A percentile compares a stretch with the other conserved stretches of the same genome.
Conservation (phyloP, 2,329 filamentous ascomycete species). For the Fusarium abutilonis region DNA sequence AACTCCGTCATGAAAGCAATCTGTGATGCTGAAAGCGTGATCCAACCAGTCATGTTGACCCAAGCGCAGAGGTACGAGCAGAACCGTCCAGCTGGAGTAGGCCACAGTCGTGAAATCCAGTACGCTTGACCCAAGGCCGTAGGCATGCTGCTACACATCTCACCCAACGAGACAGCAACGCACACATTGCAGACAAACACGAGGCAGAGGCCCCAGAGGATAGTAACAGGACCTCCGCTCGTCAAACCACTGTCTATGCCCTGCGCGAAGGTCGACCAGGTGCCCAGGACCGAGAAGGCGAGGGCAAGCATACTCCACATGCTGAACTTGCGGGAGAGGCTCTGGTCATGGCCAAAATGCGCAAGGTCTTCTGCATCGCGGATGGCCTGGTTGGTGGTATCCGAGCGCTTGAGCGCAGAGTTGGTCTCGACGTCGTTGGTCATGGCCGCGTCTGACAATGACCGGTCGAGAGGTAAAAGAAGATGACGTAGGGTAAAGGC, state of each 20-base stretch:
- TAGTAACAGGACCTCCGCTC: conserved; percentile 64
- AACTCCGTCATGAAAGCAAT: conserved; percentile 68
- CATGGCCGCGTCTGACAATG: conserved; percentile 42
- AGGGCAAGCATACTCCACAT: conserved; percentile 66
- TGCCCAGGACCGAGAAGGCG: conserved; percentile 66
- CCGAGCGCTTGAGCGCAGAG: conserved; percentile 38
- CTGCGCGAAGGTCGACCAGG: conserved; percentile 67
- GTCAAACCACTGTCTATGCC: conserved; percentile 58
- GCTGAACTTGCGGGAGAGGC: conserved; percentile 59
- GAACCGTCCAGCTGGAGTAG: conserved; percentile 57
- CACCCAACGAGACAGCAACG: conserved; percentile 64
- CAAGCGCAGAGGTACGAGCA: conserved; percentile 66
- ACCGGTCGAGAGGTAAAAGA: conserved; percentile 26
- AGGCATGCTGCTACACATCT: conserved; percentile 67
- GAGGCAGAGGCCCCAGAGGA: conserved; percentile 65
- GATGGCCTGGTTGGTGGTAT: conserved; percentile 43
- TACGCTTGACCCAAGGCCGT: conserved; percentile 69
- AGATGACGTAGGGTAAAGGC: conserved; percentile 31
- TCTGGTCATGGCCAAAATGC: conserved; percentile 53
- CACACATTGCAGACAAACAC: conserved; percentile 63
- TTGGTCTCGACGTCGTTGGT: conserved; percentile 42
- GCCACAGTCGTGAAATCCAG: conserved; percentile 57
- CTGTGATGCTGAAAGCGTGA: conserved; percentile 64
- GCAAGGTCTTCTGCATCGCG: conserved; percentile 55
- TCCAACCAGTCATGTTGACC: conserved; percentile 70